These are phyloP conservation scores for Hericium rajendrae DNA, from an alignment of 768 basidiomycete genomes.

Conservation along the genomic window DNA sequence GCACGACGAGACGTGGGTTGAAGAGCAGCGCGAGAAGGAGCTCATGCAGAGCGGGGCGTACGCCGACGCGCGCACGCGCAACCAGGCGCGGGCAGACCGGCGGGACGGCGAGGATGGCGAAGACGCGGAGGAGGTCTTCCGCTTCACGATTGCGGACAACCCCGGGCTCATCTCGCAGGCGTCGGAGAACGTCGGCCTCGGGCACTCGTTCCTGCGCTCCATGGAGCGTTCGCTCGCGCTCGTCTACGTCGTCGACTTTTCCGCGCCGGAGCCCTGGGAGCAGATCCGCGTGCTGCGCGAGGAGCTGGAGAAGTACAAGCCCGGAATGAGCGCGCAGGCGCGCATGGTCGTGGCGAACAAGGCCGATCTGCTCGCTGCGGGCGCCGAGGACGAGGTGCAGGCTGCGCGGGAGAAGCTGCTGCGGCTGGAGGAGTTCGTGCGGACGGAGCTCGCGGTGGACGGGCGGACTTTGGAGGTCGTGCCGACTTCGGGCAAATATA, in stretches of 20 bases:
- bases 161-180: constrained; percentile 84
- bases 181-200: constrained; percentile 84
- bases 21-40: constrained; percentile 35
- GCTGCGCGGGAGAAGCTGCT: constrained; percentile 49
- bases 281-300: constrained; percentile 62
- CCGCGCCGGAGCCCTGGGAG: constrained; percentile 62
- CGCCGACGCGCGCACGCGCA: constrained; percentile 41
- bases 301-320: constrained; percentile 79
- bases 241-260: constrained; percentile 88
- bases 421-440: constrained; percentile 48
- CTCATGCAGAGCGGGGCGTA: constrained; percentile 43
- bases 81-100: constrained; percentile 25
- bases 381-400: constrained; percentile 28
- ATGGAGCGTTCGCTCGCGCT: constrained; percentile 89
- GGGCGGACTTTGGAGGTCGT: constrained; percentile 53
- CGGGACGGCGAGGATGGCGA: constrained; percentile 4
- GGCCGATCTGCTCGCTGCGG: constrained; percentile 68
- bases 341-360: constrained; percentile 90
- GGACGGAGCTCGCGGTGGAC: constrained; percentile 31
- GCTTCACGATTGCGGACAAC: constrained; percentile 96
- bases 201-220: constrained; percentile 86
- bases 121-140: constrained; percentile 49
- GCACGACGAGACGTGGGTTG: constrained; percentile 59
- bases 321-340: constrained; percentile 67
- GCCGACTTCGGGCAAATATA: constrained; percentile 78